Evolutionary conservation across 345 rosid genomes (phyloP).

Genomic region (Syzygium aromaticum): DNA sequence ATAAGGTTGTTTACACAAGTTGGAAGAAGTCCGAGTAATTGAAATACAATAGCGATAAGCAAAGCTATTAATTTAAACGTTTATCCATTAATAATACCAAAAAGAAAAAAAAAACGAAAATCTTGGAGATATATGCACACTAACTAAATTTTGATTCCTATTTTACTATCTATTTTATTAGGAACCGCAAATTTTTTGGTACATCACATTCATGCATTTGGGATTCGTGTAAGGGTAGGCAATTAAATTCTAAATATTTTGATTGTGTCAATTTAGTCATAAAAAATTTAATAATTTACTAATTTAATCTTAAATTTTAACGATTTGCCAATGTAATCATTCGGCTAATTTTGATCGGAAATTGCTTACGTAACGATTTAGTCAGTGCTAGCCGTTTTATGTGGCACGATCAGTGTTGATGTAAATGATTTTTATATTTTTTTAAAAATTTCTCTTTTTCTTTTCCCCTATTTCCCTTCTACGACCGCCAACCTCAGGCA

Average conservation of each 20-base stretch:
- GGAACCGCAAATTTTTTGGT: too few relatives aligned
- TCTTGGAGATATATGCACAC: neutral
- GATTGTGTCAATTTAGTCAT: too few relatives aligned
- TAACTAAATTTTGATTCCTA: neutral
- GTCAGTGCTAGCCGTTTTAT: neutral
- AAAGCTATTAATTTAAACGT: neutral
- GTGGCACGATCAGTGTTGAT: neutral
- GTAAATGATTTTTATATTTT: too few relatives aligned
- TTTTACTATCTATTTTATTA: too few relatives aligned
- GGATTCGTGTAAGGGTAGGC: too few relatives aligned
- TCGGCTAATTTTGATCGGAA: neutral
- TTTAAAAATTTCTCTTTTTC: too few relatives aligned
- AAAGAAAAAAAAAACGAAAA: too few relatives aligned
- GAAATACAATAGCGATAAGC: neutral
- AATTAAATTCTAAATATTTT: too few relatives aligned
- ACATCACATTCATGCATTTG: too few relatives aligned
- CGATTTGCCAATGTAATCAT: neutral
- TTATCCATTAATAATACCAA: neutral
- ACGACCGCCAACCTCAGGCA: accelerated
- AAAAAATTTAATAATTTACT: neutral
- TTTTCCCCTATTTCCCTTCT: neutral
- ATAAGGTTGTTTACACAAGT: too few relatives aligned
- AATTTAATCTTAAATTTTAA: neutral
- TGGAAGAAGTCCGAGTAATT: neutral
- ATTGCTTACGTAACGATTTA: accelerated